Evolutionary conservation across 345 rosid genomes (phyloP).

Genomic region (Erodium maritimum): DNA sequence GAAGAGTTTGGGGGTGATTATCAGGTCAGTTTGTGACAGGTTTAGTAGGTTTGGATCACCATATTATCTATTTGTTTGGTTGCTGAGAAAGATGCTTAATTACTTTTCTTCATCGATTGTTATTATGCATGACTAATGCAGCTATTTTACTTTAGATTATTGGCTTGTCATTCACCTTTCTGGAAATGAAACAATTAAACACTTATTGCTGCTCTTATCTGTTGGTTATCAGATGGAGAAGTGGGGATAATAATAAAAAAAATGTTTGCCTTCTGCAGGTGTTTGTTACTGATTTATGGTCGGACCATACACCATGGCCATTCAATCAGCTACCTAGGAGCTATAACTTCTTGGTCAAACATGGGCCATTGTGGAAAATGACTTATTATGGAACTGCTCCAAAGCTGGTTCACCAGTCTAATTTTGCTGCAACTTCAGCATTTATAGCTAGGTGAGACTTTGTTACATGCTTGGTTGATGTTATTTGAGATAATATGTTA

Average conservation of each 20-base stretch:
- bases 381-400: slow-evolving; percentile 89
- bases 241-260: too few species aligned
- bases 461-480: not conserved
- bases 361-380: slow-evolving; percentile 83
- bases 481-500: too few species aligned
- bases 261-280: slow-evolving; percentile 62
- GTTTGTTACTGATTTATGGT: slow-evolving; percentile 89
- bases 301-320: slow-evolving; percentile 99
- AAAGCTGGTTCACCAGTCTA: slow-evolving; percentile 77
- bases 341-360: slow-evolving; percentile 93
- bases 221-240: too few species aligned
- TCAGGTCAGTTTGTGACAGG: slow-evolving; percentile 45
- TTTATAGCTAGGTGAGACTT: slow-evolving; percentile 83
- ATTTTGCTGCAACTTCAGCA: slow-evolving; percentile 92
- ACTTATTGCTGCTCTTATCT: too few species aligned
- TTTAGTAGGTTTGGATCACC: not conserved
- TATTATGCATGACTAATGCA: not conserved
- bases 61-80: too few species aligned
- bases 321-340: slow-evolving; percentile 94
- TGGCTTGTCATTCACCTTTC: not conserved
- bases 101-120: not conserved
- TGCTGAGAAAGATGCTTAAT: not conserved
- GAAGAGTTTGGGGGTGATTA: slow-evolving; percentile 83
- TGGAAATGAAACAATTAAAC: not conserved
- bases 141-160: not conserved